A percentile compares a stretch with the other conserved stretches of the same genome.
These are phyloP conservation scores for slime mould (Dictyostelium discoideum) DNA, from an alignment of 78 protist genomes.

Conservation along the genomic window DNA sequence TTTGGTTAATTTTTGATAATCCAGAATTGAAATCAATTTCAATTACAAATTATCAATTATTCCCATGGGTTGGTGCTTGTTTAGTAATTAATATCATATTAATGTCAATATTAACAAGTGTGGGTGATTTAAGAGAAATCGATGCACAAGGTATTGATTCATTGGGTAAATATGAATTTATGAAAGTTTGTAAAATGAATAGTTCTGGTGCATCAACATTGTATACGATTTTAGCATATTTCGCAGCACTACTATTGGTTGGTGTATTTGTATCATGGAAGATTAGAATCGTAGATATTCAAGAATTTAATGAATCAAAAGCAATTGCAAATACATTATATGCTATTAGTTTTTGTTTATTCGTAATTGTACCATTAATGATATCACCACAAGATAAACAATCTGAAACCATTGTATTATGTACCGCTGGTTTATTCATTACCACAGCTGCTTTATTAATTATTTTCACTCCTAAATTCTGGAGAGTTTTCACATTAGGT, in stretches of 20 bases:
- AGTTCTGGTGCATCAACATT: background rate
- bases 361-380: constrained; percentile 23
- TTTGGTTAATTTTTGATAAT: constrained; percentile 65
- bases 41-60: constrained; percentile 52
- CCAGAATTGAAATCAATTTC: constrained; percentile 21
- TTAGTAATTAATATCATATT: background rate
- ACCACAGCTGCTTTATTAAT: background rate
- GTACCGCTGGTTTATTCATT: constrained; percentile 39
- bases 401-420: constrained; percentile 22
- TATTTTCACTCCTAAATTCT: constrained; percentile 37
- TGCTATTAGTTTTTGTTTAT: background rate
- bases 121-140: background rate
- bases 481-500: constrained; percentile 14
- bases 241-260: constrained; percentile 10
- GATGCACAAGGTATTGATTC: background rate
- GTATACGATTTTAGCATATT: constrained; percentile 16
- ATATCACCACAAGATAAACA: constrained; percentile 36
- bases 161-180: constrained; percentile 26
- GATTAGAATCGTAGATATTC: constrained; percentile 61
- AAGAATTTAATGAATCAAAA: constrained; percentile 54
- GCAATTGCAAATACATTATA: constrained; percentile 31
- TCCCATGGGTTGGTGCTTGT: constrained; percentile 48
- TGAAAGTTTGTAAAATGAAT: constrained; percentile 22
- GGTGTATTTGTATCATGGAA: constrained; percentile 78
- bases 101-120: background rate